Evolutionary conservation across 768 basidiomycete genomes (phyloP).

Genomic region (Leccinum truebloodii): DNA sequence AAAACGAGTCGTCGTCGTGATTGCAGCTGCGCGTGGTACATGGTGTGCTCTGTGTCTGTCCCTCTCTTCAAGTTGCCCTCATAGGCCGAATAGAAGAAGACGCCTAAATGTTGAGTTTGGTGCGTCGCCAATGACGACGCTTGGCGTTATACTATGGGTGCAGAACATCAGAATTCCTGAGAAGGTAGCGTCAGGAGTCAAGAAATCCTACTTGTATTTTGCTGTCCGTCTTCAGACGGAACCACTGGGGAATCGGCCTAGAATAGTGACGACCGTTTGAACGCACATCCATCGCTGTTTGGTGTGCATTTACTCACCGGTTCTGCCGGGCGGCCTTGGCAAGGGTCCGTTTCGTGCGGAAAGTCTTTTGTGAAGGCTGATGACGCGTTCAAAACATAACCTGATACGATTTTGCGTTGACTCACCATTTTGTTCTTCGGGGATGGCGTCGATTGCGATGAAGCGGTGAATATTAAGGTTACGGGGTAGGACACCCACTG

Average conservation of each 20-base stretch:
- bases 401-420: background rate
- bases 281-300: background rate
- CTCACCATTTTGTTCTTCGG: conserved; percentile 52
- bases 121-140: conserved; percentile 98
- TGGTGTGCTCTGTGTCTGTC: conserved; percentile 17
- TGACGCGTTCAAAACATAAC: conserved; percentile 6
- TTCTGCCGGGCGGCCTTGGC: conserved; percentile 97
- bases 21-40: conserved; percentile 32
- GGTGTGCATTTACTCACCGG: conserved; percentile 54
- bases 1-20: conserved; percentile 6
- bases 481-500: conserved; percentile 27
- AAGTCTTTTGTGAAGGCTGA: conserved; percentile 98
- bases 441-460: conserved; percentile 33
- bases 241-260: conserved; percentile 99
- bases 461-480: conserved; percentile 36
- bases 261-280: conserved; percentile 4
- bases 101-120: conserved; percentile 93
- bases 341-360: conserved; percentile 95
- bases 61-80: conserved; percentile 1
- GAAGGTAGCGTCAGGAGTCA: background rate
- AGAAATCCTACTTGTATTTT: conserved; percentile 75
- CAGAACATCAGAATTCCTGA: background rate
- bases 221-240: conserved; percentile 93
- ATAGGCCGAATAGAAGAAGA: conserved; percentile 2
- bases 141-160: conserved; percentile 81